Evolutionary conservation across 23 red algal genomes (phyloP).

Genomic region (Agarophyton chilense): DNA sequence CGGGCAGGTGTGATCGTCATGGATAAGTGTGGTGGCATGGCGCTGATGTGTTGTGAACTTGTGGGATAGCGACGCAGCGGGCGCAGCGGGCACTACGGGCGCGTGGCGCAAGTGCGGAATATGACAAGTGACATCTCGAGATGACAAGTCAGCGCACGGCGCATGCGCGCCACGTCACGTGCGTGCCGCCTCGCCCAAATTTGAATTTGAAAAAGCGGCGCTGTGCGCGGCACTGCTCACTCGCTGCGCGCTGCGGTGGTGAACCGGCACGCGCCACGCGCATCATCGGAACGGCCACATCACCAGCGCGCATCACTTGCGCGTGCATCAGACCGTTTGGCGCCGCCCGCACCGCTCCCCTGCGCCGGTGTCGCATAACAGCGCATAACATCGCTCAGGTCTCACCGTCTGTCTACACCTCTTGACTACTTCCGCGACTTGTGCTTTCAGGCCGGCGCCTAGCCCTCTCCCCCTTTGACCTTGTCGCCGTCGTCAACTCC

Average conservation of each 20-base stretch:
- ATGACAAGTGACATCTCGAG: neutral
- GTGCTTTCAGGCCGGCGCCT: neutral
- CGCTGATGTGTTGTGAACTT: neutral
- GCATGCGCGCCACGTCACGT: neutral
- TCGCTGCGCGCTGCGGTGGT: neutral
- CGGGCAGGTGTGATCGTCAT: no score
- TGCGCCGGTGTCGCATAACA: neutral
- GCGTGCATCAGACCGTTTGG: slow-evolving; percentile 72
- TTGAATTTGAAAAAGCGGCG: slow-evolving; percentile 25
- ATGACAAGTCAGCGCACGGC: neutral
- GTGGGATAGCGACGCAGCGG: no score
- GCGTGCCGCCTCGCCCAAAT: neutral
- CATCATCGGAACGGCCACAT: slow-evolving; percentile 2
- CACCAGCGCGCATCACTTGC: neutral
- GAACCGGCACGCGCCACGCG: neutral
- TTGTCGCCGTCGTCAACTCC: neutral
- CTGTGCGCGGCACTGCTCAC: no score
- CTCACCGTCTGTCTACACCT: no score
- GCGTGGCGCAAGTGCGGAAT: no score
- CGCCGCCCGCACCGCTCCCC: slow-evolving; percentile 28
- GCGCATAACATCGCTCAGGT: neutral
- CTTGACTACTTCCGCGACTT: no score
- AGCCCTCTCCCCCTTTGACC: neutral
- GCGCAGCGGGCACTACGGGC: no score
- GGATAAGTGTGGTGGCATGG: no score